Conservation (phyloP, 495 filamentous ascomycete species). For the Neurospora sp. region DNA sequence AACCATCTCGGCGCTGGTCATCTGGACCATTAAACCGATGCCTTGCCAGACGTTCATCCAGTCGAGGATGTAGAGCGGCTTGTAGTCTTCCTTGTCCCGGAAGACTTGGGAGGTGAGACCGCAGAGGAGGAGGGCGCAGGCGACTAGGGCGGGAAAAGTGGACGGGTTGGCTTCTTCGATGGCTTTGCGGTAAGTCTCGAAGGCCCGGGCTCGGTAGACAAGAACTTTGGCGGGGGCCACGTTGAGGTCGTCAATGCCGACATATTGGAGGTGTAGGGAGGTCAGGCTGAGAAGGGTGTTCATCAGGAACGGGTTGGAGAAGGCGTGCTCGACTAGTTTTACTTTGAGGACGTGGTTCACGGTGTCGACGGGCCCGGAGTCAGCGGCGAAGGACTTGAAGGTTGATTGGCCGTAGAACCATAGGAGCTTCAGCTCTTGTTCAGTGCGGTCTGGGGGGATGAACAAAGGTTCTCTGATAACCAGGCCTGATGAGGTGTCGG, state of each 20-base stretch:
- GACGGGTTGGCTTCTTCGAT: constrained; percentile 26
- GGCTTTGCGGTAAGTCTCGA: constrained; percentile 35
- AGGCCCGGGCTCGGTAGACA: constrained; percentile 31
- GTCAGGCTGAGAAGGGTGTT: constrained; percentile 37
- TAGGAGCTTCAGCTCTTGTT: constrained; percentile 30
- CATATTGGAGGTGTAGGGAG: constrained; percentile 30
- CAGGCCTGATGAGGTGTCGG: neutral
- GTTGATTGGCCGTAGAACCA: constrained; percentile 31
- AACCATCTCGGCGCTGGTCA: constrained; percentile 13
- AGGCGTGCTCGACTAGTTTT: constrained; percentile 36
- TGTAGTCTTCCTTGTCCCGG: constrained; percentile 22
- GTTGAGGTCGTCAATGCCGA: constrained; percentile 13
- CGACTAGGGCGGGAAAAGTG: constrained; percentile 32
- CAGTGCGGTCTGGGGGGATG: constrained; percentile 16
- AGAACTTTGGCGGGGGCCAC: constrained; percentile 12
- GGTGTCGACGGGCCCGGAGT: constrained; percentile 14
- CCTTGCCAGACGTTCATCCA: constrained; percentile 40
- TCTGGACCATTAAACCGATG: constrained; percentile 30
- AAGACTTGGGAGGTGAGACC: constrained; percentile 32
- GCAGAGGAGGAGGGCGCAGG: constrained; percentile 31
- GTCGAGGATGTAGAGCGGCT: constrained; percentile 30
- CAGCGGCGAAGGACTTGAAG: constrained; percentile 29
- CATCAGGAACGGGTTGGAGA: constrained; percentile 40
- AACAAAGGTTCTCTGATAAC: constrained; percentile 29
- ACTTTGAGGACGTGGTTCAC: constrained; percentile 31